Evolutionary conservation across 495 filamentous ascomycete genomes (phyloP).

Genomic region (Parmelia sp.): DNA sequence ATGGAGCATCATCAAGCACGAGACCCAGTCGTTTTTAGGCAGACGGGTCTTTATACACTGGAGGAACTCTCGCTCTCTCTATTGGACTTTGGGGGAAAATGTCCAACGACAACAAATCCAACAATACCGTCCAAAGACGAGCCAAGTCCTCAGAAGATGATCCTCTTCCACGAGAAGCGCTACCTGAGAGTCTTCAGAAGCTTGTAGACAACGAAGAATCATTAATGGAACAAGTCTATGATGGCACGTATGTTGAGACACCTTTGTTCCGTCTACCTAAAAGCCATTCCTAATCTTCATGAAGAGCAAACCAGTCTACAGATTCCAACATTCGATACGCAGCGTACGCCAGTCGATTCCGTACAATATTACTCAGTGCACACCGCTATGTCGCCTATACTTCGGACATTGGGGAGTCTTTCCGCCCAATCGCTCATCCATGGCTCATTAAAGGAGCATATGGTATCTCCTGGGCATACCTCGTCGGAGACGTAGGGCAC

Average conservation of each 20-base stretch:
- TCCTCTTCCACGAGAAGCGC: conserved; percentile 45
- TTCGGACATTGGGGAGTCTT: conserved; percentile 93
- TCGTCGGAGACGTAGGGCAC: conserved; percentile 82
- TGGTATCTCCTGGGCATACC: conserved; percentile 85
- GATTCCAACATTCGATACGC: conserved; percentile 84
- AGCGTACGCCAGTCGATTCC: conserved; percentile 78
- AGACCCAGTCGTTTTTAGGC: neutral
- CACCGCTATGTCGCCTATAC: conserved; percentile 98
- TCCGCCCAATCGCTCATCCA: conserved; percentile 87
- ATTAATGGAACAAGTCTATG: conserved; percentile 69
- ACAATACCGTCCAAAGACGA: conserved; percentile 12
- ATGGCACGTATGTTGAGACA: conserved; percentile 63
- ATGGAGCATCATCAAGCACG: neutral
- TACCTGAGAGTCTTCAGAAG: conserved; percentile 64
- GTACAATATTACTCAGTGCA: conserved; percentile 82
- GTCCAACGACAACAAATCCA: conserved; percentile 18
- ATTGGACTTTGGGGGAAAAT: neutral
- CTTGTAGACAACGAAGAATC: conserved; percentile 71
- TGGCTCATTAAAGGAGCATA: conserved; percentile 76
- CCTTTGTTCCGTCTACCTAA: neutral
- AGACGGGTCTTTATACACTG: neutral
- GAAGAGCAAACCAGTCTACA: conserved; percentile 71
- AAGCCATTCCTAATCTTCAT: conserved; percentile 16
- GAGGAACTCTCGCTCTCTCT: neutral
- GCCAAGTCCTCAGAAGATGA: conserved; percentile 12